phyloP scores from a whole-genome alignment of 2,329 filamentous ascomycete species.

The Diplodia seriata region DNA sequence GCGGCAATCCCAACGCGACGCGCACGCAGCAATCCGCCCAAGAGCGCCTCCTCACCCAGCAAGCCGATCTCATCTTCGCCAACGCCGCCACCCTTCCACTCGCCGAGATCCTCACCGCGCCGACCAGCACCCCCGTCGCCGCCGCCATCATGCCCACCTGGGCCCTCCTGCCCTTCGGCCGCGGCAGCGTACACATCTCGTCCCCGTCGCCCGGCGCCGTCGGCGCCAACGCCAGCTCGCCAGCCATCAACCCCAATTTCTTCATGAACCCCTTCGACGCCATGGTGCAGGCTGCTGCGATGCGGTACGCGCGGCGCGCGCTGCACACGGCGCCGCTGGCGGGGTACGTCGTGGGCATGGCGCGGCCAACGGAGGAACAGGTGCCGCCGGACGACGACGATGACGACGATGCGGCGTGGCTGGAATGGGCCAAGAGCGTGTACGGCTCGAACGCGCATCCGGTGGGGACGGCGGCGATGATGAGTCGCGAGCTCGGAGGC shows the following conservation, averaged over 20 bases:
- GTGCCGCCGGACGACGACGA: constrained; percentile 39
- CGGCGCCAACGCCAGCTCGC: constrained; percentile 34
- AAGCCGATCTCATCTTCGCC: constrained; percentile 59
- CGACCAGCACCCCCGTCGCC: constrained; percentile 35
- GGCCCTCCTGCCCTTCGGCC: constrained; percentile 48
- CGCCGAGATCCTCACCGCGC: constrained; percentile 56
- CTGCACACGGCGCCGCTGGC: constrained; percentile 41
- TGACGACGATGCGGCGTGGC: constrained; percentile 37
- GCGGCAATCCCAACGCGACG: constrained; percentile 32
- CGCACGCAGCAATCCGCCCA: constrained; percentile 42
- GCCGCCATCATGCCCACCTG: constrained; percentile 48
- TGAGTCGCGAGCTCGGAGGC: constrained; percentile 42
- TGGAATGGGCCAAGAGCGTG: constrained; percentile 37
- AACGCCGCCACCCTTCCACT: constrained; percentile 49
- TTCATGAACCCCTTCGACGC: constrained; percentile 51
- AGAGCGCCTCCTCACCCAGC: constrained; percentile 52
- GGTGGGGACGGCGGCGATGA: constrained; percentile 46
- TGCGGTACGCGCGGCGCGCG: constrained; percentile 43
- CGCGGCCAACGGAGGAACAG: constrained; percentile 35
- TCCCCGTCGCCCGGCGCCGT: constrained; percentile 43
- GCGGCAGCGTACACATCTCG: constrained; percentile 45
- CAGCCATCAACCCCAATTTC: constrained; percentile 53
- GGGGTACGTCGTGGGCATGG: constrained; percentile 32
- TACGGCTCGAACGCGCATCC: constrained; percentile 45
- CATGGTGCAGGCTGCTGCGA: constrained; percentile 44